A percentile compares a stretch with the other conserved stretches of the same genome.
Evolutionary conservation across 2,329 filamentous ascomycete species (phyloP).

Genomic region (Alternaria metachromatica): DNA sequence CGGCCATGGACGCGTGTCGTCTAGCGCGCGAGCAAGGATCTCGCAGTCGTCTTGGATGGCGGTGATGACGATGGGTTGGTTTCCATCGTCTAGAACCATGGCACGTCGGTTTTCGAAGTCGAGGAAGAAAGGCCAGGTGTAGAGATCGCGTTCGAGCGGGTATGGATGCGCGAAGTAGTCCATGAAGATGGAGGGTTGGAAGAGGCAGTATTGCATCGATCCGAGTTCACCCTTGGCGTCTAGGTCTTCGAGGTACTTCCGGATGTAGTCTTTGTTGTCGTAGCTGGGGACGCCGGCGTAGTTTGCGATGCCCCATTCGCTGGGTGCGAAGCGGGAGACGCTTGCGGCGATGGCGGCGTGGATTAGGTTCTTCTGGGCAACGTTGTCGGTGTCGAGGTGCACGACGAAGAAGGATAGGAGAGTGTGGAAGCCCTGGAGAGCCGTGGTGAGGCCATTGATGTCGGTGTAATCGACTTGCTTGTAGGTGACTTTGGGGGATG

Average conservation of each 20-base stretch:
- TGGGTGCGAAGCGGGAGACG: slow-evolving; percentile 39
- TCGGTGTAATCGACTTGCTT: slow-evolving; percentile 55
- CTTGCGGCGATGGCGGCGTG: slow-evolving; percentile 39
- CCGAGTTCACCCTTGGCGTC: slow-evolving; percentile 56
- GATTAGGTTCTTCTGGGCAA: slow-evolving; percentile 41
- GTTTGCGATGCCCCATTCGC: slow-evolving; percentile 41
- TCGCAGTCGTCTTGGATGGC: slow-evolving; percentile 32
- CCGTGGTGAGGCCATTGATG: slow-evolving; percentile 44
- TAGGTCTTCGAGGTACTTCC: slow-evolving; percentile 59
- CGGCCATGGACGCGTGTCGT: slow-evolving; percentile 36
- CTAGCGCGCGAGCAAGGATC: slow-evolving; percentile 35
- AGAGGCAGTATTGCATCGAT: slow-evolving; percentile 63
- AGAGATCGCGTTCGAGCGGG: slow-evolving; percentile 55
- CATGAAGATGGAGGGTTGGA: slow-evolving; percentile 62
- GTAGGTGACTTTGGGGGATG: slow-evolving; percentile 48
- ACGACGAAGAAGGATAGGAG: slow-evolving; percentile 52
- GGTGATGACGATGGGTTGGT: slow-evolving; percentile 36
- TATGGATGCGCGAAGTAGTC: slow-evolving; percentile 63
- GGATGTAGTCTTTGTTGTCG: slow-evolving; percentile 58
- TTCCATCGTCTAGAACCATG: slow-evolving; percentile 37
- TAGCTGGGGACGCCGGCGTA: slow-evolving; percentile 56
- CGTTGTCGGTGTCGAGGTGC: slow-evolving; percentile 31
- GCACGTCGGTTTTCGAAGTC: slow-evolving; percentile 37
- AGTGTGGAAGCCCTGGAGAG: slow-evolving; percentile 58
- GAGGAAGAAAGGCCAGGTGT: slow-evolving; percentile 44